Conservation (phyloP, 768 basidiomycete species). For the Hypsizygus marmoreus region DNA sequence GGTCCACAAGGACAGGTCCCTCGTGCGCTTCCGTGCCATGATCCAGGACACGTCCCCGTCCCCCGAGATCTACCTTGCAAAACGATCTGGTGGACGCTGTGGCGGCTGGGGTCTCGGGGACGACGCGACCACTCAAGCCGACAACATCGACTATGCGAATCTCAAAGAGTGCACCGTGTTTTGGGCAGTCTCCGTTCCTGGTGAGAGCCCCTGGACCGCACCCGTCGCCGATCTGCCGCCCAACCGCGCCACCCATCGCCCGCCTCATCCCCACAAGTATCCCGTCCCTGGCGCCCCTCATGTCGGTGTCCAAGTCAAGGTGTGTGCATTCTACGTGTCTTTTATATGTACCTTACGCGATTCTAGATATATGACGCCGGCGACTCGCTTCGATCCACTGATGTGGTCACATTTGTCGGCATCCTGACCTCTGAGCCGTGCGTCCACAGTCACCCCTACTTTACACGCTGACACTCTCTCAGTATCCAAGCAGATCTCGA, state of each 20-base stretch:
- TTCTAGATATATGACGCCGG: conserved; percentile 60
- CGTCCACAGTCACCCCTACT: conserved; percentile 25
- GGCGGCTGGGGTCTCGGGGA: conserved; percentile 76
- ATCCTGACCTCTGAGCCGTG: conserved; percentile 70
- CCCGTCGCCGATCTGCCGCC: conserved; percentile 13
- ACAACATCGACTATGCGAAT: conserved; percentile 43
- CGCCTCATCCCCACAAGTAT: conserved; percentile 58
- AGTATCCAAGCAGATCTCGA: conserved; percentile 46
- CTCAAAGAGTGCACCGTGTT: conserved; percentile 64
- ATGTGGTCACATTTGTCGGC: conserved; percentile 70
- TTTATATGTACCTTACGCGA: too few species aligned
- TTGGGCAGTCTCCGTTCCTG: conserved; percentile 79
- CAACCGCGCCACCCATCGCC: conserved; percentile 4
- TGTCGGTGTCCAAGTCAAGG: conserved; percentile 76
- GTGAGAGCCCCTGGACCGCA: conserved; percentile 60
- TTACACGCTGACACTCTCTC: conserved; percentile 11
- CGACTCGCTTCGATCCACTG: conserved; percentile 57
- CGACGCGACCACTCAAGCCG: conserved; percentile 21
- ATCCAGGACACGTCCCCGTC: conserved; percentile 80
- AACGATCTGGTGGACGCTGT: conserved; percentile 38
- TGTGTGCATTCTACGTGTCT: conserved; percentile 32
- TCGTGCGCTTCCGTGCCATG: conserved; percentile 78
- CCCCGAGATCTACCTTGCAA: conserved; percentile 71
- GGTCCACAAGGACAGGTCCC: conserved; percentile 47
- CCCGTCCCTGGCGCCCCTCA: conserved; percentile 56